A percentile compares a stretch with the other conserved stretches of the same genome.
Conservation (phyloP, 306 rosid genomes). For the Carpinus viminea region DNA sequence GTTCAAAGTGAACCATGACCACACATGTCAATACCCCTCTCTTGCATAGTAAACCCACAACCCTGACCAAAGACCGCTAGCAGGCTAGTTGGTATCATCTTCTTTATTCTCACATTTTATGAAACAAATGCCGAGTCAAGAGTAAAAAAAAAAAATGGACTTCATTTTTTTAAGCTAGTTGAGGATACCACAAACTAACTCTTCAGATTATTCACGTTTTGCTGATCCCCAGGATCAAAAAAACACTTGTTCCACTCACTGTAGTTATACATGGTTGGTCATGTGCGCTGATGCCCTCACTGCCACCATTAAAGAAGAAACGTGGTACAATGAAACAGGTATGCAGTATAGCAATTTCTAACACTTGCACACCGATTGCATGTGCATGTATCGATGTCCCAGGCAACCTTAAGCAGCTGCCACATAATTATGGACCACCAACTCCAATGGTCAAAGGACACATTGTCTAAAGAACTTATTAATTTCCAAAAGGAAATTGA, state of each 20-base stretch:
- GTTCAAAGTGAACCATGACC: not conserved
- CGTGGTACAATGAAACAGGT: not conserved
- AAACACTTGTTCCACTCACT: not conserved
- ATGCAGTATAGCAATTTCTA: not conserved
- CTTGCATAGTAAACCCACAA: not conserved
- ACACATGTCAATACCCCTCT: not conserved
- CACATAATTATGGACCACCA: not conserved
- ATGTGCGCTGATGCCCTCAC: not conserved
- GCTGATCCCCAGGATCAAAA: not conserved
- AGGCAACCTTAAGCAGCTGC: not conserved
- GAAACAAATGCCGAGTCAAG: not conserved
- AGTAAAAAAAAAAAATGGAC: not conserved
- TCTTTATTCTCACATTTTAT: not conserved
- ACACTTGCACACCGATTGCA: not conserved
- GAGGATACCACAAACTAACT: not conserved
- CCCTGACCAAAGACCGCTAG: not conserved
- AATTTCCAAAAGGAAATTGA: not conserved
- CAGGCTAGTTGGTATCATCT: not conserved
- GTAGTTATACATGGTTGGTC: not conserved
- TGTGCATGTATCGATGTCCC: not conserved
- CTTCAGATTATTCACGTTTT: not conserved
- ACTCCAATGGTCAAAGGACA: not conserved
- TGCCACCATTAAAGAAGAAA: not conserved
- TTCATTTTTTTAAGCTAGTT: not conserved
- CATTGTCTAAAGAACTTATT: not conserved